phyloP scores from a whole-genome alignment of 73 alveolate genomes.

The Tetrahymena borealis region DNA sequence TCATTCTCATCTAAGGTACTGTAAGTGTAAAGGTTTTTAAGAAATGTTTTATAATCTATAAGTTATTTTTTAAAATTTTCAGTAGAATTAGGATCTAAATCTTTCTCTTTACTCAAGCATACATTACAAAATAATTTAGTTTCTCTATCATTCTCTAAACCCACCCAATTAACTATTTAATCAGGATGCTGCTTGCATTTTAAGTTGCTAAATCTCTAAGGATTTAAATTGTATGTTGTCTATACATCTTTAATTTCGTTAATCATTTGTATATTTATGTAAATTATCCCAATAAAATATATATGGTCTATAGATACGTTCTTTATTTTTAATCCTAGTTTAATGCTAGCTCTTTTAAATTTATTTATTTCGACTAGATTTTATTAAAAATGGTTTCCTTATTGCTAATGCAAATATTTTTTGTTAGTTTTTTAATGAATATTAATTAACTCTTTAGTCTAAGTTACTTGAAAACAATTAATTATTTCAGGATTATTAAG shows the following conservation, averaged over 20 bases:
- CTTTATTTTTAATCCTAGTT: too few species aligned
- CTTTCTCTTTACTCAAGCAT: neutral
- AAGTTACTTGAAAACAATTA: too few species aligned
- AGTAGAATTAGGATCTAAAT: neutral
- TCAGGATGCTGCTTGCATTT: neutral
- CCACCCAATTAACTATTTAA: neutral
- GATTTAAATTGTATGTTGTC: neutral
- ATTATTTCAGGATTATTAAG: too few species aligned
- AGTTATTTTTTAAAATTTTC: neutral
- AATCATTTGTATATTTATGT: neutral
- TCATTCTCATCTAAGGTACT: neutral
- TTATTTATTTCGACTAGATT: too few species aligned
- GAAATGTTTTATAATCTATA: neutral
- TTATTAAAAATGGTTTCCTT: too few species aligned
- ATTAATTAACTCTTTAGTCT: too few species aligned
- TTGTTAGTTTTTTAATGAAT: too few species aligned
- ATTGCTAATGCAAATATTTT: too few species aligned
- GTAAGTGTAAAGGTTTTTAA: neutral
- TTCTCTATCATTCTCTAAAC: neutral
- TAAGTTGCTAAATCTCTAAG: neutral
- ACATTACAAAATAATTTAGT: neutral
- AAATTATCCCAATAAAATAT: too few species aligned
- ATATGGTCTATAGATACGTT: too few species aligned
- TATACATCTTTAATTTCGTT: neutral
- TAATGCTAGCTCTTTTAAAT: too few species aligned